Base-by-base conservation (phyloP, 148 eudicot species). In the Rhododendron ovatum region DNA sequence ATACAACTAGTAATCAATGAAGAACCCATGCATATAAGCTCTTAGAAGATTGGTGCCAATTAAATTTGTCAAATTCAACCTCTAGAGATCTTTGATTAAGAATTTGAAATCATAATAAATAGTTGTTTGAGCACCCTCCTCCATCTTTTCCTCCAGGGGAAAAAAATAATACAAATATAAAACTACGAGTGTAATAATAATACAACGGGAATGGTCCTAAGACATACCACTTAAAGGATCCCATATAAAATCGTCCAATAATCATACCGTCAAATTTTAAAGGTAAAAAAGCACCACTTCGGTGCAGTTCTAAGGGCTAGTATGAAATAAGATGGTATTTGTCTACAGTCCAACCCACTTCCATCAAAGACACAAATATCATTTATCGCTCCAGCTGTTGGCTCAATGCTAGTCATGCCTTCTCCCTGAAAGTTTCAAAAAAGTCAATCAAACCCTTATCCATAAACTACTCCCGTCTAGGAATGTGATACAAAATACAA, bases 11-110 rank as follows among this genome's bases (percentile, higher is more conserved):
- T 92, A 90, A 84, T 94, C 91, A 82, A 95, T 87, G 85, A 94
- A 93, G 91, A 85, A 97, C 48, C 99, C 99, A 91, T 97, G 98
- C 99, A n/a, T n/a, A n/a, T n/a, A n/a, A n/a, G n/a, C n/a, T n/a
- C n/a, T n/a, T n/a, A n/a, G n/a, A n/a, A n/a, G 90, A 86, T 94
- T 93, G 85, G 95, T 94, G 71, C 99, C 99, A 84, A 95, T 93
- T 88, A 95, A 93, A 88, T 91, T 86, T 11, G 95, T 88, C 89
- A 95, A 86, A 69, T 90, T 90, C 86, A 97, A 85, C 86, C 63
- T 92, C 89, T 90, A 98, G 78, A 95, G 95, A 80, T 97, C 98
- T 83, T 87, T 94, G 10, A 94, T 93, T 91, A 97, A 89, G 81
- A 97, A 95, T 88, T 97, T 97, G 79, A 90, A 97, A 91, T 97